Evolutionary conservation across 169 alveolate genomes (phyloP).

Genomic region (Plasmodium relictum): DNA sequence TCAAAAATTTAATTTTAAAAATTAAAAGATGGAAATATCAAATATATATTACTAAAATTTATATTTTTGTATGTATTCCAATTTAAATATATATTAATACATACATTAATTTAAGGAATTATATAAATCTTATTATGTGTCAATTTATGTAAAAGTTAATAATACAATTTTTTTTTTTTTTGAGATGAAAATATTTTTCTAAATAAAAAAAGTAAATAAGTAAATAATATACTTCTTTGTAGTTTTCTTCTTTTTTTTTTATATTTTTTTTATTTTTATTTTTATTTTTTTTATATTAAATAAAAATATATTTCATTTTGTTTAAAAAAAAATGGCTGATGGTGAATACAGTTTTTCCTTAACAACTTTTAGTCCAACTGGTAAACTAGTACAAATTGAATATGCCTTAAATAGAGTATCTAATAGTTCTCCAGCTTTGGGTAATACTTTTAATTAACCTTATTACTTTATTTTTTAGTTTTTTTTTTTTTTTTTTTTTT

Average conservation of each 20-base stretch:
- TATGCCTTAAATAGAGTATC: conserved; percentile 97
- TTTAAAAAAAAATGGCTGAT: conserved; percentile 81
- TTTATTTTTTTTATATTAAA: no score
- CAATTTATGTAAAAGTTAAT: no score
- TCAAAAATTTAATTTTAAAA: no score
- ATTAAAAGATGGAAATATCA: no score
- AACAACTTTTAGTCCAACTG: conserved; percentile 97
- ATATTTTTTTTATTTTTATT: conserved; percentile 4
- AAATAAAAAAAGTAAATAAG: background rate
- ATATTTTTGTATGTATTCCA: background rate
- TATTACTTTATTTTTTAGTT: no score
- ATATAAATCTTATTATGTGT: no score
- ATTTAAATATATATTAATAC: no score
- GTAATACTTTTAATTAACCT: conserved; percentile 63
- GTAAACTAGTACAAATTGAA: conserved; percentile 97
- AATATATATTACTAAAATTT: no score
- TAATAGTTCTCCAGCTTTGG: conserved; percentile 96
- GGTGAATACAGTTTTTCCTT: conserved; percentile 94
- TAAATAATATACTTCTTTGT: background rate
- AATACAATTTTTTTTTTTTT: no score
- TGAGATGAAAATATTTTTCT: background rate
- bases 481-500: background rate
- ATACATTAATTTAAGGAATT: no score
- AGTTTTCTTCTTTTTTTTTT: background rate
- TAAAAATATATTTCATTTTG: background rate